Evolutionary conservation across 768 basidiomycete species (phyloP), one percentile per base, ranked within the genome.

Genomic region (Leccinum disarticulatum): DNA sequence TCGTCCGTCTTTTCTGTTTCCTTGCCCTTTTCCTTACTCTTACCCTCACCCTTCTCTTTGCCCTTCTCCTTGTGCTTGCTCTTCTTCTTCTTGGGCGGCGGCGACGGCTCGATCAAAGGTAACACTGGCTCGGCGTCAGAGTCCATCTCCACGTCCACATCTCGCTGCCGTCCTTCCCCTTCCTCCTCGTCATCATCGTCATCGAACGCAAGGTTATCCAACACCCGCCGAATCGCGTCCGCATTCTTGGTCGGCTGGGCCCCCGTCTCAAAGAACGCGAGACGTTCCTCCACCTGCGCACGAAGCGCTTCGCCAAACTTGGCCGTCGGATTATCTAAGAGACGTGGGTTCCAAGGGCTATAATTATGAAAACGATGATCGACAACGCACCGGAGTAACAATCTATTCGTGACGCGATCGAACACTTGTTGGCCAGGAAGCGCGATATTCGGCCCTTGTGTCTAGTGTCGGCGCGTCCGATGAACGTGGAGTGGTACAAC

Each of bases 361-460:
- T 48, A 28, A 19, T 22, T 1, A 49, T 25, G 6, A 3, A 22
- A 59, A n/a, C 13, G 3, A 8, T 9, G 15, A 17, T 22, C 36
- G 4, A 33, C 13, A 14, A 68, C 83, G 56, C 66, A 90, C 92
- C 92, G 2, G 88, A 81, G 71, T 91, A 98, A 74, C 95, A 98
- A 73, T 98, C 96, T 76, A 98, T 98, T 56, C 96, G 83, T 15
- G 93, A 91, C 2, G 96, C 96, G 66, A 98, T 98, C 57, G 95
- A 95, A 71, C 93, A 95, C 77, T 98, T 98, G 83, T 98, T 98
- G 41, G 96, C 96, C 8, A 98, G 81, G 84, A 98, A 98, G n/a
- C 96, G 88, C 4, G 95, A 97, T 71, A 98, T 98, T 57, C 96
- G 89, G 10, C 96, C 96, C 80, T 98, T 98, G 81, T 91, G 86